Conservation (phyloP, 148 eudicot species). For the Salicornia ramosissima region DNA sequence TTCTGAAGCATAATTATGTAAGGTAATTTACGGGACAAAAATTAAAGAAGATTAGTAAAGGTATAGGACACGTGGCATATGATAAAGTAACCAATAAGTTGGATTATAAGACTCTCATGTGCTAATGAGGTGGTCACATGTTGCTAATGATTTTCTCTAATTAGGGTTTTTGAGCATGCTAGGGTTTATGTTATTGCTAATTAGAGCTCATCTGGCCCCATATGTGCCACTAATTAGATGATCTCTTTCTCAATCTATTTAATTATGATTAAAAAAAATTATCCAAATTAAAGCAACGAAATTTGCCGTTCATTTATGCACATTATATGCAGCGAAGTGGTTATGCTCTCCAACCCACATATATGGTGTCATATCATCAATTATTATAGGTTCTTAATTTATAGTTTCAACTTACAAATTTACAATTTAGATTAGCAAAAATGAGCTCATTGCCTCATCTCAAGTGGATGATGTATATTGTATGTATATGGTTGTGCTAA, state of each 20-base stretch:
- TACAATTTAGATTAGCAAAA: not conserved
- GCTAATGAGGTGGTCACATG: slow-evolving; percentile 28
- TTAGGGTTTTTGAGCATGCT: slow-evolving; percentile 11
- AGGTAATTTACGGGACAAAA: slow-evolving; percentile 7
- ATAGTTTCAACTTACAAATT: no score
- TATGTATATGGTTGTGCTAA: not conserved
- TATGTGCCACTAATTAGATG: slow-evolving; percentile 9
- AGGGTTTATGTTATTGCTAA: slow-evolving; percentile 5
- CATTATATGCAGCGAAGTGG: not conserved
- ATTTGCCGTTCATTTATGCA: not conserved
- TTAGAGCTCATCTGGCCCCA: not conserved
- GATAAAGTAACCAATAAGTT: no score
- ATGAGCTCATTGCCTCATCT: not conserved
- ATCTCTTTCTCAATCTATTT: slow-evolving; percentile 10
- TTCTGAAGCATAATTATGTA: no score
- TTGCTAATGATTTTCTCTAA: slow-evolving; percentile 17
- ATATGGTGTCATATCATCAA: not conserved
- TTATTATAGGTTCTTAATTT: not conserved
- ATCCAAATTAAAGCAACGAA: slow-evolving; percentile 14
- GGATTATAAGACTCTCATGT: slow-evolving; percentile 15
- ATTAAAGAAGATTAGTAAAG: not conserved
- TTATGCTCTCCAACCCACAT: not conserved
- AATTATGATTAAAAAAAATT: slow-evolving; percentile 5
- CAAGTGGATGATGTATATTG: not conserved
- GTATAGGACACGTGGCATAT: slow-evolving; percentile 11